Conservation (phyloP, 2,329 filamentous ascomycete species). For the Diaporthe batatas region DNA sequence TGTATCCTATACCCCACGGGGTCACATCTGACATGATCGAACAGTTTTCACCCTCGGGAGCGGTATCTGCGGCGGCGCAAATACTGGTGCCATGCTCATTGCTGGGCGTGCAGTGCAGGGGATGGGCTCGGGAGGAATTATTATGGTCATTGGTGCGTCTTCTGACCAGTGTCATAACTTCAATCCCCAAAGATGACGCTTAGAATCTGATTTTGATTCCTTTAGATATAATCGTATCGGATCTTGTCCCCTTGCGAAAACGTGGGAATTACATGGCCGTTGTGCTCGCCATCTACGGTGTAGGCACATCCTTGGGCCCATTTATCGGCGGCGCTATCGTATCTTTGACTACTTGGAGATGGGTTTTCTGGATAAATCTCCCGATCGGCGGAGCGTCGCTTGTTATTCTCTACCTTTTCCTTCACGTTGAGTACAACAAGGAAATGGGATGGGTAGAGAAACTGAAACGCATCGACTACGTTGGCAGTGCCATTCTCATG, state of each 20-base stretch:
- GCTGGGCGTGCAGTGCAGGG: conserved; percentile 63
- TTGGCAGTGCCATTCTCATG: conserved; percentile 51
- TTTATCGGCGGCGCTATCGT: conserved; percentile 42
- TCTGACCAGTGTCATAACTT: too few species aligned
- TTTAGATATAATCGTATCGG: conserved; percentile 43
- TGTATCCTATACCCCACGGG: conserved; percentile 56
- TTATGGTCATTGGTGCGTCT: conserved; percentile 42
- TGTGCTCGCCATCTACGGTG: conserved; percentile 42
- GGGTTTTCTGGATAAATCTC: conserved; percentile 45
- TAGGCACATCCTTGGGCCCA: conserved; percentile 45
- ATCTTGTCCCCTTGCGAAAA: conserved; percentile 43
- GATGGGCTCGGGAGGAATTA: conserved; percentile 51
- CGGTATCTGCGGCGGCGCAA: conserved; percentile 63
- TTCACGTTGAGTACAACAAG: conserved; percentile 53
- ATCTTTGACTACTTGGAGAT: conserved; percentile 45
- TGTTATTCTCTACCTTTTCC: conserved; percentile 50
- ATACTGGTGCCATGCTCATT: conserved; percentile 60
- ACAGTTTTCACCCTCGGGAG: conserved; percentile 64
- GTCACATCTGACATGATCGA: conserved; percentile 55
- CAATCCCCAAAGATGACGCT: background rate
- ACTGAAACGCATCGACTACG: conserved; percentile 48
- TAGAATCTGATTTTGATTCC: background rate
- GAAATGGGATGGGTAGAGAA: conserved; percentile 44
- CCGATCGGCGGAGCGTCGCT: background rate
- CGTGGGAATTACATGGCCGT: conserved; percentile 36